Conservation (phyloP, 2,329 filamentous ascomycete species). For the Talaromyces sp. region DNA sequence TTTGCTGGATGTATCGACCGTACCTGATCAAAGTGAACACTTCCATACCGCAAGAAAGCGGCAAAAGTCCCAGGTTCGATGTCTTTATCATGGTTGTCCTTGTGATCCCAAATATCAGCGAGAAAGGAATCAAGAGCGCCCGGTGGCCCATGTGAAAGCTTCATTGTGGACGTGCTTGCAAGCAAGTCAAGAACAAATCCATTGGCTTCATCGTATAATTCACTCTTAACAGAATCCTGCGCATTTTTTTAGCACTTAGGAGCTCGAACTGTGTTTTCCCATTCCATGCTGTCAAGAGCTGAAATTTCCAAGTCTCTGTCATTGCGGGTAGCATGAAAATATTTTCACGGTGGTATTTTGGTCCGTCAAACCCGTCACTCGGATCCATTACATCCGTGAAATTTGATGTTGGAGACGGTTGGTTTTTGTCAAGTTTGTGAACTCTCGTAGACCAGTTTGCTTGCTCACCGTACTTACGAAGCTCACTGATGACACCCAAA, state of each 20-base stretch:
- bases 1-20: not conserved
- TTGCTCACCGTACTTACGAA: too few species aligned
- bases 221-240: constrained; percentile 12
- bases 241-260: constrained; percentile 22
- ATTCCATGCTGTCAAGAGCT: constrained; percentile 21
- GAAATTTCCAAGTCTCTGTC: constrained; percentile 4
- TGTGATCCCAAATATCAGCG: constrained; percentile 27
- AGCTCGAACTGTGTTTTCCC: constrained; percentile 28
- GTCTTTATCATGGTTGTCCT: constrained; percentile 25
- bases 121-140: constrained; percentile 23
- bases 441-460: too few species aligned
- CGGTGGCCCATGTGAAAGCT: constrained; percentile 26
- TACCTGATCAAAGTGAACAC: constrained; percentile 6
- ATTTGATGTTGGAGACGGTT: too few species aligned
- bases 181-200: constrained; percentile 22
- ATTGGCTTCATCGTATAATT: not conserved
- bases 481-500: too few species aligned
- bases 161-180: constrained; percentile 27
- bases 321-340: constrained; percentile 2
- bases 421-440: too few species aligned
- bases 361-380: constrained; percentile 4
- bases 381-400: not conserved
- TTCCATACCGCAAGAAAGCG: constrained; percentile 1
- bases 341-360: not conserved
- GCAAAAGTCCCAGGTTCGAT: constrained; percentile 5